These are phyloP conservation scores for Coemansia sp. DNA, from an alignment of 192 early-diverging fungal genomes.

Conservation along the genomic window DNA sequence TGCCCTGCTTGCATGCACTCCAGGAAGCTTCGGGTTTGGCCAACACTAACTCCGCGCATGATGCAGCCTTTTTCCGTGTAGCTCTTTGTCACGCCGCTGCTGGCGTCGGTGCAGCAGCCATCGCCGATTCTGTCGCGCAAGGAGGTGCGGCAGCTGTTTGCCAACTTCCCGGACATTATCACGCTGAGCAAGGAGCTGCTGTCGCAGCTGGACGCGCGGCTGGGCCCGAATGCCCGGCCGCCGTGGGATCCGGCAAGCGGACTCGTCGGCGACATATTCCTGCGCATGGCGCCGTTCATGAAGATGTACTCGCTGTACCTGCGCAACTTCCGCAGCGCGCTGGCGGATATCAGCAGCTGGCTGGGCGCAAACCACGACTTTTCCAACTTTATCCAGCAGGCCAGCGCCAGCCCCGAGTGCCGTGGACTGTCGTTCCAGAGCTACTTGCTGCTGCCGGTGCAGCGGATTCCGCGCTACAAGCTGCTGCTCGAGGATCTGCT, in stretches of 20 bases:
- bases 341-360: constrained; percentile 39
- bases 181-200: constrained; percentile 60
- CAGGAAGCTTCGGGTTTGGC: not conserved
- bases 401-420: constrained; percentile 41
- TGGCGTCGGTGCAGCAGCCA: constrained; percentile 41
- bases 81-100: constrained; percentile 44
- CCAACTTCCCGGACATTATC: constrained; percentile 64
- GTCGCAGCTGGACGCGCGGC: constrained; percentile 57
- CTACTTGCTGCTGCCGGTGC: constrained; percentile 55
- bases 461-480: constrained; percentile 52
- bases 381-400: constrained; percentile 38
- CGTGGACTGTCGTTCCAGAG: constrained; percentile 54
- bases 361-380: constrained; percentile 34
- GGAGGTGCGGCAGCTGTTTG: constrained; percentile 62
- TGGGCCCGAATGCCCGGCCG: constrained; percentile 38
- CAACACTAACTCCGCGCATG: not conserved
- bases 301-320: constrained; percentile 58
- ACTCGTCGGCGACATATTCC: constrained; percentile 51
- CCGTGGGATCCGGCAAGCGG: constrained; percentile 39
- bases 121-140: constrained; percentile 53
- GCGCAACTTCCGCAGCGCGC: constrained; percentile 55
- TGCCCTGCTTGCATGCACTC: not conserved
- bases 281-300: constrained; percentile 49
- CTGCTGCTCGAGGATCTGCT: constrained; percentile 55
- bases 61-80: constrained; percentile 9